Base-by-base conservation (phyloP, 2,329 filamentous ascomycete genomes). In the Emmonsiellopsis sp. region DNA sequence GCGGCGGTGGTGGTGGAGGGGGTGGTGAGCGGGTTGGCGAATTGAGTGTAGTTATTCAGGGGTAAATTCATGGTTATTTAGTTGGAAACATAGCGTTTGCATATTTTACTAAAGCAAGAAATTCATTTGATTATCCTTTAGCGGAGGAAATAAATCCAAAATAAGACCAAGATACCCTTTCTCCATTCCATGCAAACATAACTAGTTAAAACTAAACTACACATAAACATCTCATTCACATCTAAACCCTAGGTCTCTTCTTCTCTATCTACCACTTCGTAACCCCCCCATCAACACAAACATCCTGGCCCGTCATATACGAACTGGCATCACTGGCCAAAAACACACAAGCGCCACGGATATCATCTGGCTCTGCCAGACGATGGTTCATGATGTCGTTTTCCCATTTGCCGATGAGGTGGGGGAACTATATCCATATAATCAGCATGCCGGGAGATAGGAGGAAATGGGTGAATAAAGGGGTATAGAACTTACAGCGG, bases 271-370 rank as follows among this genome's bases (percentile, higher is more conserved):
- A 78, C 4, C 68, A 65, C 46, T 77, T 74, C 0, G 77, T 58
- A 1, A 77, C 65, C 59, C 90, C 90, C 9, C 90, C 90, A 70
- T 95, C 90, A 45, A 95, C 87, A 33, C 87, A 85, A 61, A 95
- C 65, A 5, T 88, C 76, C 70, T 94, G 87, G 1, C 57, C 55
- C 0, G 54, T 56, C 37, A 57, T 52, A 51, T 56, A 57, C 3
- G 52, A 46, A 46, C 56, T 57, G 2, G 56, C 56, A 40, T 49
- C 48, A 13, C 56, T 57, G 21, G 56, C 54, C 36, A 56, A 37
- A 33, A 52, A 57, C 32, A 57, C 43, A 7, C 49, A 47, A 7
- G 45, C 48, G 1, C 56, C 56, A 17, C 44, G 31, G 27, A 57
- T 47, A 44, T 57, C 56, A 33, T 56, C 43, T 10, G 56, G 54